A percentile compares a stretch with the other conserved stretches of the same genome.
These are phyloP conservation scores for Naumovozyma dairenensis DNA, from an alignment of 805 yeast species.

Conservation along the genomic window DNA sequence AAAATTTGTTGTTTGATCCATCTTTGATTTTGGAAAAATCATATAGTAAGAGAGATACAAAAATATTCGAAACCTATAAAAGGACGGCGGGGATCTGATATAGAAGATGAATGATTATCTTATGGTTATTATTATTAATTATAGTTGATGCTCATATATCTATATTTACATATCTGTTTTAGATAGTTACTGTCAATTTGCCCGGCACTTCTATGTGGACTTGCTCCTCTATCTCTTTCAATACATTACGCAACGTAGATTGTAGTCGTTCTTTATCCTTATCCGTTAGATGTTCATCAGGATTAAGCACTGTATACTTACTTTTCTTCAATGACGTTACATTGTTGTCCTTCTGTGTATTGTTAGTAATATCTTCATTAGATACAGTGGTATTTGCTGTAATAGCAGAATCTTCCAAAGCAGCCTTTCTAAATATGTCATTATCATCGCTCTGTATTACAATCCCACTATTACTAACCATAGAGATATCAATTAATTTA, in stretches of 20 bases:
- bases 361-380: conserved; percentile 29
- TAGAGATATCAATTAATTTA: conserved; percentile 28
- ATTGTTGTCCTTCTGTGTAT: conserved; percentile 17
- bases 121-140: too few relatives aligned
- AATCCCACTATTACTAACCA: conserved; percentile 29
- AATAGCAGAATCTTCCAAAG: conserved; percentile 33
- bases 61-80: too few relatives aligned
- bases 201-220: conserved; percentile 11
- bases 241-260: conserved; percentile 1
- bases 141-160: too few relatives aligned
- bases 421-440: conserved; percentile 29
- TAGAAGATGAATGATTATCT: too few relatives aligned
- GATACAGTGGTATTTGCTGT: not conserved
- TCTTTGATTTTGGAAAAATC: too few relatives aligned
- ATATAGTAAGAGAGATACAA: too few relatives aligned
- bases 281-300: conserved; percentile 5
- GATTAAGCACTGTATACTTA: not conserved
- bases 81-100: too few relatives aligned
- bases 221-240: conserved; percentile 11
- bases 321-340: too few relatives aligned
- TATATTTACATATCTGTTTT: not conserved
- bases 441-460: conserved; percentile 18
- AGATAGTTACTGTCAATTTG: conserved; percentile 14
- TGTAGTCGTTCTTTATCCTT: conserved; percentile 7
- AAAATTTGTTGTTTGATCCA: too few relatives aligned